phyloP scores from a whole-genome alignment of 179 eudicot species.

The Camellia oleifera region DNA sequence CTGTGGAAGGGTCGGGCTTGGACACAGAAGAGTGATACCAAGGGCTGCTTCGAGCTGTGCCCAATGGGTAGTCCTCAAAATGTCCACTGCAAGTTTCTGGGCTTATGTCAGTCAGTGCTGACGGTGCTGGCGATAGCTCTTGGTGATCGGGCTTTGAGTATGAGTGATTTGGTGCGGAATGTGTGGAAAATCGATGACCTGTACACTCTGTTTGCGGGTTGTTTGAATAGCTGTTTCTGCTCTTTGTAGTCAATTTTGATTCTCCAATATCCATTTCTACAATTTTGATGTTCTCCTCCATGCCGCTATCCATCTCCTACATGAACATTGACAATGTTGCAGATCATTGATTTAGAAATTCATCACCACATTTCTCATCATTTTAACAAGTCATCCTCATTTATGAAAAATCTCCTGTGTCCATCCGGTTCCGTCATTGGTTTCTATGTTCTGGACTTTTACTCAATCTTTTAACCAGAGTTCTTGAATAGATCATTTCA shows the following conservation, averaged over 20 bases:
- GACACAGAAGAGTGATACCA: slow-evolving; percentile 51
- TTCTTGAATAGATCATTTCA: too few relatives aligned
- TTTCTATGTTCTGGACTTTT: too few relatives aligned
- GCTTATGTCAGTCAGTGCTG: slow-evolving; percentile 66
- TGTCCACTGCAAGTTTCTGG: slow-evolving; percentile 71
- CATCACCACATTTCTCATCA: too few relatives aligned
- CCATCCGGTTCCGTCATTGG: too few relatives aligned
- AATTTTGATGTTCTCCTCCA: slow-evolving; percentile 84
- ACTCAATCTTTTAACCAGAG: too few relatives aligned
- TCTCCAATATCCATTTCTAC: slow-evolving; percentile 92
- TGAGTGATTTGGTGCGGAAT: slow-evolving; percentile 30
- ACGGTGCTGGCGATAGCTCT: slow-evolving; percentile 64
- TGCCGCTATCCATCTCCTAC: slow-evolving; percentile 51
- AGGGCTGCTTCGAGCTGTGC: slow-evolving; percentile 76
- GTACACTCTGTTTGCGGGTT: slow-evolving; percentile 34
- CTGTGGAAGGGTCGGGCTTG: slow-evolving; percentile 33
- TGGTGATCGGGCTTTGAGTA: slow-evolving; percentile 36
- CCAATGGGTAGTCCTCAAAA: slow-evolving; percentile 62
- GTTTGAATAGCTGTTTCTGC: slow-evolving; percentile 51
- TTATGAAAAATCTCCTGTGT: too few relatives aligned
- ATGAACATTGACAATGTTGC: background rate
- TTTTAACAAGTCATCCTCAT: too few relatives aligned
- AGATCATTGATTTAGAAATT: too few relatives aligned
- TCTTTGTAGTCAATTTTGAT: slow-evolving; percentile 30
- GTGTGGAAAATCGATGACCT: slow-evolving; percentile 50